Percentiles rank a stretch among this genome's conserved stretches.
Conservation (phyloP, 2,329 filamentous ascomycete species). For the Endothia cerciana region DNA sequence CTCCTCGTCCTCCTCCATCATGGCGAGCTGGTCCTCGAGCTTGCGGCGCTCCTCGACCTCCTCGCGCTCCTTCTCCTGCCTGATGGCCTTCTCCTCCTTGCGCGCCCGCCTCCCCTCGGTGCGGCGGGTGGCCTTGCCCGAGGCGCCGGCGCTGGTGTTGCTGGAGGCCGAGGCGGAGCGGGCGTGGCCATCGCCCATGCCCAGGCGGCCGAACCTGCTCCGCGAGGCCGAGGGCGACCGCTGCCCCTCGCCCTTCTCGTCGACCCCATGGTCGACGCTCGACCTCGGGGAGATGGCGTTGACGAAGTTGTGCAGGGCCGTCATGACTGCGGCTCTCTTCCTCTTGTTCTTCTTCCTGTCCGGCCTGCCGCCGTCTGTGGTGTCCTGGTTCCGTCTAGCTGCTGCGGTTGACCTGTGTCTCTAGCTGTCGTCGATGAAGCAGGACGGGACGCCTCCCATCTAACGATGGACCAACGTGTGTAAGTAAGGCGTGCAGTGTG, state of each 20-base stretch:
- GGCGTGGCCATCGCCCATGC: slow-evolving; percentile 3
- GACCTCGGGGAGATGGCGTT: slow-evolving; percentile 29
- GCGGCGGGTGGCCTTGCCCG: slow-evolving; percentile 22
- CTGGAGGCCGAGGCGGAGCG: slow-evolving; percentile 18
- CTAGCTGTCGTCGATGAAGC: background rate
- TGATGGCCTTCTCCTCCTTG: slow-evolving; percentile 35
- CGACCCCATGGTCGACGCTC: slow-evolving; percentile 18
- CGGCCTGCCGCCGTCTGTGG: background rate
- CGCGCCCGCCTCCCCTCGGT: slow-evolving; percentile 40
- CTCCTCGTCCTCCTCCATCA: slow-evolving; percentile 36
- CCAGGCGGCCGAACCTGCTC: slow-evolving; percentile 14
- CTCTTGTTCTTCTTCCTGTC: background rate
- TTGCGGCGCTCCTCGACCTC: slow-evolving; percentile 38
- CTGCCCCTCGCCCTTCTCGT: slow-evolving; percentile 6
- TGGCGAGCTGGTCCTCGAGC: slow-evolving; percentile 40
- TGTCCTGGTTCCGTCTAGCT: background rate
- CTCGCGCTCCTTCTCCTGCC: slow-evolving; percentile 31
- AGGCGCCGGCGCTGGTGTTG: slow-evolving; percentile 15
- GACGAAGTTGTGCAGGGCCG: slow-evolving; percentile 28
- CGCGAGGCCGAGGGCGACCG: slow-evolving; percentile 12
- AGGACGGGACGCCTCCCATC: background rate
- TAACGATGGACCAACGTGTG: background rate
- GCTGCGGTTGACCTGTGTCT: background rate
- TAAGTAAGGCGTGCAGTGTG: no score
- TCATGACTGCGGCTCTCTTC: slow-evolving; percentile 15